Conservation (phyloP, 2,329 filamentous ascomycete species). For the Clonostachys solani region DNA sequence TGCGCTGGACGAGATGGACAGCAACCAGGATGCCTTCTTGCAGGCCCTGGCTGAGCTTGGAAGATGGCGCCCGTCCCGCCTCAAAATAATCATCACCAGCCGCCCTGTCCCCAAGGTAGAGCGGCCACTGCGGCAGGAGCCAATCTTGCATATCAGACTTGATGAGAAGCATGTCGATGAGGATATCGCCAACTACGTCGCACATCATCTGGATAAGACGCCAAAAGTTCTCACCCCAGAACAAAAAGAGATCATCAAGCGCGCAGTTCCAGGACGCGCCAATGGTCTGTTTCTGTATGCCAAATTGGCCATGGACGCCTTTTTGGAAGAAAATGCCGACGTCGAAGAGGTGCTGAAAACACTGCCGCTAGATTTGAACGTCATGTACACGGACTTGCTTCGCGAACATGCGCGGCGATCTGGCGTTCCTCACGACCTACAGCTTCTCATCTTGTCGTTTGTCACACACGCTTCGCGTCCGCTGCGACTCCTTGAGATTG, state of each 20-base stretch:
- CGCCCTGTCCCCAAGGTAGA: constrained; percentile 27
- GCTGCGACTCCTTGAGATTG: constrained; percentile 35
- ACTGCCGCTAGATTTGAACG: constrained; percentile 4
- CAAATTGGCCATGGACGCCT: constrained; percentile 31
- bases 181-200: constrained; percentile 33
- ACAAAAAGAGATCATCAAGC: neutral
- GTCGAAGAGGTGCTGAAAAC: no score
- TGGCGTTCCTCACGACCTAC: constrained; percentile 19
- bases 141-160: constrained; percentile 26
- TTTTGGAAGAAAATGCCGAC: neutral
- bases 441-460: constrained; percentile 29
- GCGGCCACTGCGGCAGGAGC: constrained; percentile 13
- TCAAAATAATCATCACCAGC: constrained; percentile 39
- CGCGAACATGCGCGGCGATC: constrained; percentile 12
- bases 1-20: constrained; percentile 42
- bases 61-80: constrained; percentile 14
- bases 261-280: constrained; percentile 23
- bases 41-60: constrained; percentile 22
- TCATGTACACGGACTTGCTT: constrained; percentile 5
- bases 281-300: constrained; percentile 40
- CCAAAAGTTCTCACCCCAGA: neutral
- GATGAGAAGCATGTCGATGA: constrained; percentile 25
- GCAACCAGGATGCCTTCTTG: constrained; percentile 22
- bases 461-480: constrained; percentile 34
- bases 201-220: constrained; percentile 7